Base-by-base conservation (phyloP, 331 rosid genomes). In the Phaseolus coccineus region DNA sequence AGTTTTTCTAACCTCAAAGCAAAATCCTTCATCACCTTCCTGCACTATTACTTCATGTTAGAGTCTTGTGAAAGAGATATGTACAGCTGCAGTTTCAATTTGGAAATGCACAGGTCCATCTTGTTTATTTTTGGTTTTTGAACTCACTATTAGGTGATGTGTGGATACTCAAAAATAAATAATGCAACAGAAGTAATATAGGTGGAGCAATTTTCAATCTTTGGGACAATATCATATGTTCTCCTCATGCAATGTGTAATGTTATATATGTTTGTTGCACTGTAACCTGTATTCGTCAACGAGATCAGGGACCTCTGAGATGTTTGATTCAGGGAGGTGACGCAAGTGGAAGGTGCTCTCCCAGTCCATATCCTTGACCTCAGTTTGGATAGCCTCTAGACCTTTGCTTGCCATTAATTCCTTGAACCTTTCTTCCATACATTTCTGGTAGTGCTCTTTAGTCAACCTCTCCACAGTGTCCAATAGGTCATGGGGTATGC, bases 351-450 rank as follows among this genome's bases (percentile, higher is more conserved):
- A 94, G 79, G 98, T 94, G 83, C 90, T 88, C 71, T 94, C 98
- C 98, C 97, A 92, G 10, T 94, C 97, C 89, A 94, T 83, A 61
- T 92, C 97, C 4, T 85, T 87, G 80, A 94, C 90, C 85, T 92
- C 97, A 16, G 86, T 81, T 77, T 88, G 82, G 4, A 87, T 95
- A 86, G 83, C 92, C 10, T 90, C 96, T 6, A 92, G 74, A 61
- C 93, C 97, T 72, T 86, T 88, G 94, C 88, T 86, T 71, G 88
- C 87, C 81, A 94, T 82, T 19, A 81, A 56, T 62, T 92, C 96
- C 84, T 88, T 90, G 72, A 94, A 94, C 86, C 93, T 88, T 25
- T 90, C 82, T 75, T 94, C 96, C 98, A 92, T 82, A 69, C 91
- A 89, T 79, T 83, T 92, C 80, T 72, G 79, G 87, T 90, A 90